Evolutionary conservation across 768 basidiomycete species (phyloP).

Genomic region (Lentinula edodes): DNA sequence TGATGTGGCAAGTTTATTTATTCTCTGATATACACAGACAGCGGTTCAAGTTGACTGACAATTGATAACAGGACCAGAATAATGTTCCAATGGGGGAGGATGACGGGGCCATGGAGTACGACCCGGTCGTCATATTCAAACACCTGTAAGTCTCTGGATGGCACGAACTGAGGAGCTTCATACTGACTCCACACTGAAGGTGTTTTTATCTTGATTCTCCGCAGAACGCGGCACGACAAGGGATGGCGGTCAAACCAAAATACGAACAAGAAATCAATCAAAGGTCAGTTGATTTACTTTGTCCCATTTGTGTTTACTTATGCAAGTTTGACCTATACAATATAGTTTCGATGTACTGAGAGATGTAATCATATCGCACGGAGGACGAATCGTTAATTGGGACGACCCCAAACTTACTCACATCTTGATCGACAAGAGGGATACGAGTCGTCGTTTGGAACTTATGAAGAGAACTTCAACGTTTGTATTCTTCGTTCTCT

Average conservation of each 20-base stretch:
- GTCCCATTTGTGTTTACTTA: background rate
- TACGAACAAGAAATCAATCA: slow-evolving; percentile 45
- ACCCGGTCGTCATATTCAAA: slow-evolving; percentile 71
- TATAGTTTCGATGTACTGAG: slow-evolving; percentile 51
- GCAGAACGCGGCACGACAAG: slow-evolving; percentile 61
- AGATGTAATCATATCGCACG: slow-evolving; percentile 55
- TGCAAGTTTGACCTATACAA: background rate
- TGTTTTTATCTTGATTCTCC: slow-evolving; percentile 88
- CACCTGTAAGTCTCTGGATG: slow-evolving; percentile 56
- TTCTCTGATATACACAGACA: background rate
- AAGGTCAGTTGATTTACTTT: slow-evolving; percentile 36
- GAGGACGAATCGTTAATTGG: slow-evolving; percentile 67
- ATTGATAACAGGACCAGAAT: background rate
- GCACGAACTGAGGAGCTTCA: background rate
- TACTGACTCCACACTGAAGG: slow-evolving; percentile 30
- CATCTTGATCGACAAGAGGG: slow-evolving; percentile 78
- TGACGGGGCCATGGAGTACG: slow-evolving; percentile 67
- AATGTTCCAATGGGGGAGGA: slow-evolving; percentile 68
- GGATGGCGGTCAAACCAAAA: slow-evolving; percentile 52
- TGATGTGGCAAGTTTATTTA: slow-evolving; percentile 8
- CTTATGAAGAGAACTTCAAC: slow-evolving; percentile 67
- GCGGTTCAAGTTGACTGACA: background rate
- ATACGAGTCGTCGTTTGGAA: slow-evolving; percentile 64
- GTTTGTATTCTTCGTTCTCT: slow-evolving; percentile 33
- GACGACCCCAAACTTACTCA: slow-evolving; percentile 82